Base-by-base conservation (phyloP, 2,329 filamentous ascomycete genomes). In the Setomelanomma holmii region DNA sequence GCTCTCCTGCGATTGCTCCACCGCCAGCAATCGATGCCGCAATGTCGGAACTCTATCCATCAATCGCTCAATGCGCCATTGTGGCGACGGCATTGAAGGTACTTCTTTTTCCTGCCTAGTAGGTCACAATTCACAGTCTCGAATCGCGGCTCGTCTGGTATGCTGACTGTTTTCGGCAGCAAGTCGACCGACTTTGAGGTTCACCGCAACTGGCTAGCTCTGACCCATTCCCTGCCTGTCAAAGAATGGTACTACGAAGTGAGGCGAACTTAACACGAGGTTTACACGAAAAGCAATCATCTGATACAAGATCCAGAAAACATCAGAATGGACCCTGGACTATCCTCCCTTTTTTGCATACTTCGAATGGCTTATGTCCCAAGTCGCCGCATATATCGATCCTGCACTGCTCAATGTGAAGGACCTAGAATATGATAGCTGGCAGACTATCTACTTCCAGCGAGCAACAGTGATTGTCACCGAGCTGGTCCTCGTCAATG, bases 151-250 rank as follows among this genome's bases (percentile, higher is more conserved):
- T 49, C 23, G 33, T 42, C 36, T 19, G 53, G 51, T 40, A 51
- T 56, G 55, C 66, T 72, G 57, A 74, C 64, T 52, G 48, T 55
- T 60, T 59, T 45, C 39, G 49, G 52, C 76, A 97, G 93, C 82
- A 97, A 96, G 82, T 99, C 95, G 5, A 99, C 95, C 65, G 95
- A 99, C 76, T 99, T 99, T 69, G 95, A 99, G 76, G 95, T 99
- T 49, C 95, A 99, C 78, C 88, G 95, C 61, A 99, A 99, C 80
- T 99, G 95, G 95, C 86, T 99, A 35, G 95, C 95, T 58, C 91
- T 98, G 64, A 98, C 95, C 4, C 83, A 96, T 77, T 96, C 90
- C 56, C 83, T 98, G 17, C 90, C 93, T 3, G 78, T 93, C 44
- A 86, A 89, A 75, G 82, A 96, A 63, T 99, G 95, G 95, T 99